Conservation (phyloP, 345 rosid genomes). For the Lepidium sativum region DNA sequence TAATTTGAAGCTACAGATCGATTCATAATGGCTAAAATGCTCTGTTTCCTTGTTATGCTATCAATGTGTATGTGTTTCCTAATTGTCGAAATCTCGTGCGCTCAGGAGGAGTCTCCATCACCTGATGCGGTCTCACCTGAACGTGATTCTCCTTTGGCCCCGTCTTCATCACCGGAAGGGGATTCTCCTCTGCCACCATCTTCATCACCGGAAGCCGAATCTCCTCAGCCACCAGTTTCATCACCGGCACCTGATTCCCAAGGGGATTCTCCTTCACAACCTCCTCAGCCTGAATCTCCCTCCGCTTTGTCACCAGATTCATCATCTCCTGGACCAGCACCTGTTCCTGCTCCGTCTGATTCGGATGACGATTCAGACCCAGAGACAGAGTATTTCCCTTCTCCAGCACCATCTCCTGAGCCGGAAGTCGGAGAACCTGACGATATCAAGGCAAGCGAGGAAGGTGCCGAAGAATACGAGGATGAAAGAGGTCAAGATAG, state of each 20-base stretch:
- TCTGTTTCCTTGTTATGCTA: constrained; percentile 3
- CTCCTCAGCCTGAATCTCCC: not conserved
- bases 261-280: constrained; percentile 8
- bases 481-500: not conserved
- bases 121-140: not conserved
- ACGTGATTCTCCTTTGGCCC: not conserved
- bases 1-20: not conserved
- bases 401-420: constrained; percentile 9
- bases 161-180: not conserved
- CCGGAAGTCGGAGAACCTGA: not conserved
- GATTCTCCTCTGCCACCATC: constrained; percentile 1
- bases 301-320: not conserved
- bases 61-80: constrained; percentile 10
- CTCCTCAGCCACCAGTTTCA: not conserved
- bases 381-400: constrained; percentile 19
- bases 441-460: constrained; percentile 16
- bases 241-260: not conserved
- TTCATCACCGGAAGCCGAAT: constrained; percentile 1
- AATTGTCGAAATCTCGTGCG: not conserved
- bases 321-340: not conserved
- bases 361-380: not conserved
- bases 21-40: constrained; percentile 8
- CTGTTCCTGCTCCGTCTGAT: constrained; percentile 10
- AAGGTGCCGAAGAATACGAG: not conserved
- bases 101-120: constrained; percentile 1